A percentile compares a stretch with the other conserved stretches of the same genome.
Conservation (phyloP, 805 yeast species). For the Wickerhamomyces kurtzmanii region DNA sequence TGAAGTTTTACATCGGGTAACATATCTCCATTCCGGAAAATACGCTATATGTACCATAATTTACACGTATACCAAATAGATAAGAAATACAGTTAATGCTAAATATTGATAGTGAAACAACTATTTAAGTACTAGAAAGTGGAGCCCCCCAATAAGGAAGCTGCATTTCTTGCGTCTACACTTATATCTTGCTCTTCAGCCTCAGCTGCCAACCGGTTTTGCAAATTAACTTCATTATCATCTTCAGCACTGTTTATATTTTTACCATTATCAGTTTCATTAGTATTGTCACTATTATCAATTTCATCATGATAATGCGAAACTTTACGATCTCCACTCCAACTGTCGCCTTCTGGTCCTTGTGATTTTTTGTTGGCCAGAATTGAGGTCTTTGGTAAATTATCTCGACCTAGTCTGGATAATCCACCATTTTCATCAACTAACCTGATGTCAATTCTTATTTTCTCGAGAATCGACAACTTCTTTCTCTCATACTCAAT, state of each 20-base stretch:
- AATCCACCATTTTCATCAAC: constrained; percentile 77
- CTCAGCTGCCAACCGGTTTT: no score
- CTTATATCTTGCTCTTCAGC: constrained; percentile 21
- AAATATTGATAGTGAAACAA: no score
- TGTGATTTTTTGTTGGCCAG: constrained; percentile 25
- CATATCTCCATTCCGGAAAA: no score
- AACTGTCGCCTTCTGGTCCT: constrained; percentile 40
- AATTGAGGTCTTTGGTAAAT: constrained; percentile 25
- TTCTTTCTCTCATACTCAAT: constrained; percentile 84
- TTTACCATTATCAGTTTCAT: constrained; percentile 5
- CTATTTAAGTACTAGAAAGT: constrained; percentile 34
- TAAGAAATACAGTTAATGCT: no score
- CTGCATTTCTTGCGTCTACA: constrained; percentile 80
- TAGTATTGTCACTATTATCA: constrained; percentile 1
- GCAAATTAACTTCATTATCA: constrained; percentile 10
- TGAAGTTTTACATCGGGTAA: neutral
- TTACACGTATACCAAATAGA: no score
- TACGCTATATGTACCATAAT: no score
- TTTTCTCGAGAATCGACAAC: constrained; percentile 61
- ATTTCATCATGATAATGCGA: constrained; percentile 22
- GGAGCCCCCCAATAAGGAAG: constrained; percentile 67
- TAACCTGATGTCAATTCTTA: constrained; percentile 60
- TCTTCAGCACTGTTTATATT: constrained; percentile 10
- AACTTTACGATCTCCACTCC: constrained; percentile 44
- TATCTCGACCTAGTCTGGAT: constrained; percentile 72